These are phyloP conservation scores for Leccinum barrowsii DNA, from an alignment of 768 basidiomycete species.

Conservation along the genomic window DNA sequence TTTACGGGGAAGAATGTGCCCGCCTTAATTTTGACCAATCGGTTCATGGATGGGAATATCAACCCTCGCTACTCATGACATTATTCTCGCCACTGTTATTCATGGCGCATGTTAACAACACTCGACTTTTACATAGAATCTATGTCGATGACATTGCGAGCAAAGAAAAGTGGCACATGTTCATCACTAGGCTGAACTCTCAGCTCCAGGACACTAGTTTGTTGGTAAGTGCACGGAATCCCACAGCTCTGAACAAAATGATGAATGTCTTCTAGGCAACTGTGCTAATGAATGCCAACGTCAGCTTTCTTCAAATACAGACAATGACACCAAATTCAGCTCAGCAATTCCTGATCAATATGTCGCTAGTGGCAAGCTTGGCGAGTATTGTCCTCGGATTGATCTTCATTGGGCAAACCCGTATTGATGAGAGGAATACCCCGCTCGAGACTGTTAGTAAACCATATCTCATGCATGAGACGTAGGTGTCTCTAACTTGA, in stretches of 20 bases:
- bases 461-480: background rate
- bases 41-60: conserved; percentile 24
- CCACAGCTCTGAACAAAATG: background rate
- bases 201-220: conserved; percentile 54
- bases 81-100: conserved; percentile 44
- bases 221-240: conserved; percentile 36
- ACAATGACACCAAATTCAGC: conserved; percentile 18
- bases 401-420: conserved; percentile 41
- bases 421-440: conserved; percentile 28
- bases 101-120: conserved; percentile 45
- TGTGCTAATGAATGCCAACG: conserved; percentile 57
- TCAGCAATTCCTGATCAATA: conserved; percentile 40
- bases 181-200: conserved; percentile 40
- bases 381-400: conserved; percentile 42
- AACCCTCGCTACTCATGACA: conserved; percentile 36
- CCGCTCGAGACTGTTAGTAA: conserved; percentile 8
- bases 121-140: conserved; percentile 43
- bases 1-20: conserved; percentile 41
- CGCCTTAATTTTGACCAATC: conserved; percentile 37
- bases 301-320: conserved; percentile 54
- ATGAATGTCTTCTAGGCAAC: conserved; percentile 38
- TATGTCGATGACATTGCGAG: conserved; percentile 47
- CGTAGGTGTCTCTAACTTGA: background rate
- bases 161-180: conserved; percentile 40
- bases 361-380: conserved; percentile 41